Evolutionary conservation across 441 rosid genomes (phyloP).

Genomic region (Euphorbia schlechtendalii): DNA sequence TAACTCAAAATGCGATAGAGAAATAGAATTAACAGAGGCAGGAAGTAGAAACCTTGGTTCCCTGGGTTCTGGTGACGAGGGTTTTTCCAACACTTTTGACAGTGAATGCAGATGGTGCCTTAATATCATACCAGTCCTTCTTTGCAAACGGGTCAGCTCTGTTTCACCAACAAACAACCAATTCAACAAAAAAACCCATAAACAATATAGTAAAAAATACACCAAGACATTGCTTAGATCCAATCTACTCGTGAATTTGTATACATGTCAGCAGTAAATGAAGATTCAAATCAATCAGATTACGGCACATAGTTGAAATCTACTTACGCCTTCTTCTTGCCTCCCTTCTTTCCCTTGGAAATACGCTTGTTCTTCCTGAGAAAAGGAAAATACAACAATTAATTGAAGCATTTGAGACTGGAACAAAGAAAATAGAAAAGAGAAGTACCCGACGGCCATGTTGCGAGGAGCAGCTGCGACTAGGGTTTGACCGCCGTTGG

Average conservation of each 20-base stretch:
- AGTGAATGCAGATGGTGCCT: slow-evolving; percentile 65
- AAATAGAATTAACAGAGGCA: background rate
- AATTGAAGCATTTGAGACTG: background rate
- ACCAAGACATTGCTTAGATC: background rate
- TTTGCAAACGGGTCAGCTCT: slow-evolving; percentile 85
- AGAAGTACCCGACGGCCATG: slow-evolving; percentile 27
- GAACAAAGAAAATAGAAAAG: background rate
- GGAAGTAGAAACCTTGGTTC: slow-evolving; percentile 61
- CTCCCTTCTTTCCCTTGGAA: slow-evolving; percentile 59
- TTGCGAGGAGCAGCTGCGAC: slow-evolving; percentile 3
- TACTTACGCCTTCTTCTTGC: slow-evolving; percentile 91
- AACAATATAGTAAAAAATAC: background rate
- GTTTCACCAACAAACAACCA: slow-evolving; percentile 2
- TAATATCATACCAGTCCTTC: slow-evolving; percentile 93
- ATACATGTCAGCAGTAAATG: background rate
- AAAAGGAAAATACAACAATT: background rate
- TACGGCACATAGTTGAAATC: background rate
- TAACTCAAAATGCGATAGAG: background rate
- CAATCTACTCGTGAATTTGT: background rate
- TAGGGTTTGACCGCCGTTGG: slow-evolving; percentile 12
- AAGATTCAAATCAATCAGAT: background rate
- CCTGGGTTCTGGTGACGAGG: slow-evolving; percentile 84
- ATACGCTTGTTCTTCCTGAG: slow-evolving; percentile 29
- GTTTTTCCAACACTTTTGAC: slow-evolving; percentile 70
- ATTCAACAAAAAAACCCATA: background rate